These are phyloP conservation scores for Cunninghamia lanceolata DNA, from an alignment of 75 land plant genomes.

Conservation along the genomic window DNA sequence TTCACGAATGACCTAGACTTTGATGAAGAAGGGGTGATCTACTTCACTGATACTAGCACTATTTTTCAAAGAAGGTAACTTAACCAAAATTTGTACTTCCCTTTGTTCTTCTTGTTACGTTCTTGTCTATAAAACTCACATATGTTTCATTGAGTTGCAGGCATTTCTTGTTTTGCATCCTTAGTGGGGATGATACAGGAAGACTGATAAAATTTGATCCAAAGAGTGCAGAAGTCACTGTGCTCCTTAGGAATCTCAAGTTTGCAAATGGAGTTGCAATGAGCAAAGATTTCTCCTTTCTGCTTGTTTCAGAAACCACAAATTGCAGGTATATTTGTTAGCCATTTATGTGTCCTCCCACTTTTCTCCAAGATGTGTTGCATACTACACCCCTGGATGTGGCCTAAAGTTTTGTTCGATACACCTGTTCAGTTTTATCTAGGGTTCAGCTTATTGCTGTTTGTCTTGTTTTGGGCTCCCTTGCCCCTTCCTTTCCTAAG, in stretches of 20 bases:
- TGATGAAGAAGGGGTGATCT: slow-evolving; percentile 52
- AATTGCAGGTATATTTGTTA: slow-evolving; percentile 23
- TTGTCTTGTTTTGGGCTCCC: not conserved
- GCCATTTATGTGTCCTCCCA: not conserved
- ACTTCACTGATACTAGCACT: slow-evolving; percentile 80
- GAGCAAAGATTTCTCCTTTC: slow-evolving; percentile 62
- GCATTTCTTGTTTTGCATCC: slow-evolving; percentile 40
- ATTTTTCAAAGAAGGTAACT: slow-evolving; percentile 54
- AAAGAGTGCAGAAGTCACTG: slow-evolving; percentile 38
- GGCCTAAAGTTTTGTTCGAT: not conserved
- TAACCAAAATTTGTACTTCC: not conserved
- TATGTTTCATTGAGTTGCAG: slow-evolving; percentile 24
- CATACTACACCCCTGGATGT: not conserved
- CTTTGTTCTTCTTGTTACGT: not conserved
- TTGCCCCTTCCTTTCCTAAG: not conserved
- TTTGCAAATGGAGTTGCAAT: slow-evolving; percentile 80
- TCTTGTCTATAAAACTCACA: not conserved
- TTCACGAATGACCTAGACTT: slow-evolving; percentile 82
- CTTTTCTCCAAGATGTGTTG: not conserved
- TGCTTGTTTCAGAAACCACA: slow-evolving; percentile 54
- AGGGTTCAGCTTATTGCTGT: not conserved
- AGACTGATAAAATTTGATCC: slow-evolving; percentile 59
- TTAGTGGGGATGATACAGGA: slow-evolving; percentile 73
- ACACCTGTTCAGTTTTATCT: not conserved
- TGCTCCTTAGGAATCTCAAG: slow-evolving; percentile 43